Conservation (phyloP, 148 eudicot genomes). For the Camellia sinensis region DNA sequence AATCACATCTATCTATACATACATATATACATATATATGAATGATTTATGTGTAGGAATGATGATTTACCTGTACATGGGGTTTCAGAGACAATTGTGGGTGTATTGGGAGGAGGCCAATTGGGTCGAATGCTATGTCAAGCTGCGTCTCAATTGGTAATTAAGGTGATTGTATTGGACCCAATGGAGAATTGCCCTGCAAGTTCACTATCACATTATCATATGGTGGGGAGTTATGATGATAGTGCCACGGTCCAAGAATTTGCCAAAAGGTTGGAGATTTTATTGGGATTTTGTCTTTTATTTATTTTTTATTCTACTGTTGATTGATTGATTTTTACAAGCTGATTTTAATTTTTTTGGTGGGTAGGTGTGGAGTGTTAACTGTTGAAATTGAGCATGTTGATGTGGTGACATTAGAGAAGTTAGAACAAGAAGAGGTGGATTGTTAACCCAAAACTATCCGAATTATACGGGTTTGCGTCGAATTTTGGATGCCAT, state of each 20-base stretch:
- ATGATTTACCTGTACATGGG: constrained; percentile 48
- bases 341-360: no score
- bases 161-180: constrained; percentile 77
- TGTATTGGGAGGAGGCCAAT: constrained; percentile 95
- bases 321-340: no score
- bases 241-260: constrained; percentile 73
- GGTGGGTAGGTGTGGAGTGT: no score
- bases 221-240: constrained; percentile 86
- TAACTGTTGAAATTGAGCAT: no score
- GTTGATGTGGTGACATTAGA: no score
- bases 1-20: not conserved
- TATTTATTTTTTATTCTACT: no score
- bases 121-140: constrained; percentile 90
- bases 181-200: constrained; percentile 85
- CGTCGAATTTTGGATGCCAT: no score
- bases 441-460: no score
- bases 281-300: no score
- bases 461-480: no score
- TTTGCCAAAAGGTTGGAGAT: constrained; percentile 89
- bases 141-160: constrained; percentile 86
- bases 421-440: no score
- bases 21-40: not conserved
- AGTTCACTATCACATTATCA: constrained; percentile 60
- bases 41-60: no score
- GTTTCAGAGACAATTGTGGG: constrained; percentile 76